Evolutionary conservation across 345 rosid genomes (phyloP), one percentile per base, ranked within the genome.

Genomic region (Cardamine occulta): DNA sequence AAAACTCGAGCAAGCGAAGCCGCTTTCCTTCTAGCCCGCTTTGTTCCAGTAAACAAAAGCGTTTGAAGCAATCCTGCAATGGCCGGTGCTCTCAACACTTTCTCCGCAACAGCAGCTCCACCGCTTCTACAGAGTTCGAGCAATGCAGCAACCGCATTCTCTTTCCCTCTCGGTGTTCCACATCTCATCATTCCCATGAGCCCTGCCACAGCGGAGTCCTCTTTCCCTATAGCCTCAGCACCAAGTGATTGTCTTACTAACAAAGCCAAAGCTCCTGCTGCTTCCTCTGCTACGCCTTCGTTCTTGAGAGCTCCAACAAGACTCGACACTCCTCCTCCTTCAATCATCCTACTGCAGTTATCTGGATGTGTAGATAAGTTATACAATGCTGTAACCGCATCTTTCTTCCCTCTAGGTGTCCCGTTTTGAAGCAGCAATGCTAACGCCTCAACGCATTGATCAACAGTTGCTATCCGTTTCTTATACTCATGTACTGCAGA

Each of bases 91-190:
- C 82, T 83, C 21, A 93, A 73, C 62, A 90, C 93, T 76, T 84
- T 91, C 78, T 89, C 96, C 0, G 90, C 82, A 4, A 88, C 88
- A 0, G 85, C 86, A 0, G 90, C 72, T 40, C 99, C 99, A 29
- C 98, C 96, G 18, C 87, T 81, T 61, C 85, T 78, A 85, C 98
- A 96, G 6, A 96, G 72, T 82, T 96, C 99, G 2, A 96, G 96
- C 85, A 96, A 80, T 2, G 98, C 96, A 11, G 97, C 94, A 0
- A 96, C 96, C 2, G 97, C 99, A 62, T 88, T 96, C 73, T 93
- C 98, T 85, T 96, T 96, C 42, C 91, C 99, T 80, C 96, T 86
- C 1, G 96, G 87, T 5, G 94, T 96, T 59, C 99, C 97, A 17
- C 95, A 84, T 34, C 91, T 84, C 98, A 91, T 93, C 97, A 96